A percentile compares a stretch with the other conserved stretches of the same genome.
Evolutionary conservation across 352 stramenopile species (phyloP).

Genomic region (Phytopythium ostracodes): DNA sequence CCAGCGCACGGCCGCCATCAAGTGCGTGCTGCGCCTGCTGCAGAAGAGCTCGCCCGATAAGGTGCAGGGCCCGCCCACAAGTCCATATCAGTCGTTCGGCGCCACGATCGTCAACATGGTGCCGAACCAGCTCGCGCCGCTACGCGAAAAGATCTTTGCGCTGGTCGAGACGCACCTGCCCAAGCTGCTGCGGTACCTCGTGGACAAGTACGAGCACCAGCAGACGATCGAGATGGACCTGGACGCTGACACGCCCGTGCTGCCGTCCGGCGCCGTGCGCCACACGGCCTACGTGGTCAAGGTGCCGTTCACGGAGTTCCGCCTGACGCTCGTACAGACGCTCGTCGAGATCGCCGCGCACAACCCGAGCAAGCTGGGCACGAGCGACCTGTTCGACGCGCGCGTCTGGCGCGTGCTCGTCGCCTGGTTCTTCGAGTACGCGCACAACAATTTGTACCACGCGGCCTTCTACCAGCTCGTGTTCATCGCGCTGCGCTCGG

Average conservation of each 20-base stretch:
- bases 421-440: slow-evolving; percentile 90
- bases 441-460: slow-evolving; percentile 91
- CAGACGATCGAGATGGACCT: slow-evolving; percentile 77
- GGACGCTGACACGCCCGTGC: slow-evolving; percentile 41
- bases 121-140: slow-evolving; percentile 67
- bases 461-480: slow-evolving; percentile 88
- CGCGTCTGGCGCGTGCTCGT: slow-evolving; percentile 86
- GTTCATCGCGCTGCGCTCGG: slow-evolving; percentile 82
- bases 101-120: slow-evolving; percentile 83
- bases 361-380: slow-evolving; percentile 53
- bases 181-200: slow-evolving; percentile 66
- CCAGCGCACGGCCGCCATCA: slow-evolving; percentile 81
- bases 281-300: slow-evolving; percentile 88
- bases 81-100: slow-evolving; percentile 83
- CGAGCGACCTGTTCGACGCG: slow-evolving; percentile 63
- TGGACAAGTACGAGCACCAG: slow-evolving; percentile 75
- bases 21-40: slow-evolving; percentile 71
- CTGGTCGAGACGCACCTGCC: slow-evolving; percentile 61
- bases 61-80: slow-evolving; percentile 72
- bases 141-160: slow-evolving; percentile 70
- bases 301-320: slow-evolving; percentile 88
- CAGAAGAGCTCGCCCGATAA: slow-evolving; percentile 75
- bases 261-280: slow-evolving; percentile 60
- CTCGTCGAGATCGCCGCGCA: slow-evolving; percentile 84
- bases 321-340: slow-evolving; percentile 78